Base-by-base conservation (phyloP, 2,329 filamentous ascomycete genomes). In the Xylaria hypoxylon region DNA sequence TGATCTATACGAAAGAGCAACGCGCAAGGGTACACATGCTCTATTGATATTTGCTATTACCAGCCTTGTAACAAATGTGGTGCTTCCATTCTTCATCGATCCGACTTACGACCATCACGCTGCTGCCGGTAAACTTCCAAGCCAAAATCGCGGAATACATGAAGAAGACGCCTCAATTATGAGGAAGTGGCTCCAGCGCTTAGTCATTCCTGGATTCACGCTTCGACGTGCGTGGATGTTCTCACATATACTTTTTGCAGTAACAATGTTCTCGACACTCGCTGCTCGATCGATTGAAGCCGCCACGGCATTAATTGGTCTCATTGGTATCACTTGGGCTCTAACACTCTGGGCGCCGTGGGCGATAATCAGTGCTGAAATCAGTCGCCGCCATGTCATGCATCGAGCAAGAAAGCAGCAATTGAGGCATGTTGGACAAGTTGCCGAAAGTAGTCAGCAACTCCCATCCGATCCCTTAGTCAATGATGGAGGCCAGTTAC, bases 271-370 rank as follows among this genome's bases (percentile, higher is more conserved):
- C 76, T 88, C 89, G 75, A 96, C 95, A 0, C 89, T 97, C 63
- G 85, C 97, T 66, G 92, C 97, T 44, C 86, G 84, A 45, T 89
- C 87, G 2, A 89, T 93, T 7, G 82, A 87, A 63, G 87, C 85
- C 10, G 95, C 92, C 1, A 97, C 92, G 0, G 84, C 88, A 1
- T 85, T 97, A 38, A 90, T 97, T 62, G 92, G 90, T 1, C 81
- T 96, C 26, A 89, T 97, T 53, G 95, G 95, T 38, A 89, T 98
- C 65, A 94, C 93, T 1, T 98, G 95, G 95, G 94, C 94, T 24
- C 83, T 97, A 74, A 94, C 94, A 1, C 87, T 96, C 28, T 98
- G 95, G 95, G 95, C 94, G 0, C 95, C 95, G 0, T 98, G 95
- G 82, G 94, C 95, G 44, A 92, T 98, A 73, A 97, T 98, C 77